A percentile compares a stretch with the other conserved stretches of the same genome.
These are phyloP conservation scores for Cenococcum geophilum DNA, from an alignment of 495 filamentous ascomycete genomes.

Conservation along the genomic window DNA sequence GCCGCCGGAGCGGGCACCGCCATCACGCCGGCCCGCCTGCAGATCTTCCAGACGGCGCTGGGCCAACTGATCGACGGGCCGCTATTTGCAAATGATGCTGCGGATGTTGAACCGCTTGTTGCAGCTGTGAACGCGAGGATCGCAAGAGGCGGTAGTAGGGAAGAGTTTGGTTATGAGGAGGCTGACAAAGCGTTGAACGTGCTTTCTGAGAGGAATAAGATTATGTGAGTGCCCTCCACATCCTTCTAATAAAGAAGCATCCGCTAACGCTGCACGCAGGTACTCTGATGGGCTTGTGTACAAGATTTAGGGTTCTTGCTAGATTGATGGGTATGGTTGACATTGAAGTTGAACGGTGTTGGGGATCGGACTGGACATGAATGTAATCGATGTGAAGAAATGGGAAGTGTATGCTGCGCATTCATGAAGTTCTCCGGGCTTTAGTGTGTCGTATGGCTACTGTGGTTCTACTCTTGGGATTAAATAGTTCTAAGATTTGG, in stretches of 20 bases:
- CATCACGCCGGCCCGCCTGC: constrained; percentile 59
- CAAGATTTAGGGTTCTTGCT: background rate
- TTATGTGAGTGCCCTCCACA: constrained; percentile 57
- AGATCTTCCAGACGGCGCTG: constrained; percentile 69
- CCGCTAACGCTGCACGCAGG: background rate
- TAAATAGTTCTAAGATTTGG: too few relatives aligned
- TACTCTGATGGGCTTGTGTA: background rate
- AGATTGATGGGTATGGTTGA: background rate
- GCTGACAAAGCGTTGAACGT: constrained; percentile 66
- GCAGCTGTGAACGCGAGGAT: constrained; percentile 71
- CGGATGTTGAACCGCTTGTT: constrained; percentile 66
- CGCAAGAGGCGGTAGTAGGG: constrained; percentile 40
- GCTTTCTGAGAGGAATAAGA: constrained; percentile 78
- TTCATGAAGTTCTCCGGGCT: too few relatives aligned
- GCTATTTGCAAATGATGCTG: constrained; percentile 75
- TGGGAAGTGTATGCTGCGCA: too few relatives aligned
- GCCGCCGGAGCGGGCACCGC: constrained; percentile 20
- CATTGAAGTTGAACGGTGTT: too few relatives aligned
- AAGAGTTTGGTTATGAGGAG: constrained; percentile 62
- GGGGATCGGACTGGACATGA: too few relatives aligned
- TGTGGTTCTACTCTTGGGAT: too few relatives aligned
- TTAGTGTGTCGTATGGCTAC: too few relatives aligned
- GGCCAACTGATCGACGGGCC: constrained; percentile 72
- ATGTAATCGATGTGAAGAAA: too few relatives aligned
- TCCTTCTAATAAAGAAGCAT: background rate